Evolutionary conservation across 495 filamentous ascomycete species (phyloP), one percentile per base, ranked within the genome.

Genomic region (Hypoxylon subgilvum): DNA sequence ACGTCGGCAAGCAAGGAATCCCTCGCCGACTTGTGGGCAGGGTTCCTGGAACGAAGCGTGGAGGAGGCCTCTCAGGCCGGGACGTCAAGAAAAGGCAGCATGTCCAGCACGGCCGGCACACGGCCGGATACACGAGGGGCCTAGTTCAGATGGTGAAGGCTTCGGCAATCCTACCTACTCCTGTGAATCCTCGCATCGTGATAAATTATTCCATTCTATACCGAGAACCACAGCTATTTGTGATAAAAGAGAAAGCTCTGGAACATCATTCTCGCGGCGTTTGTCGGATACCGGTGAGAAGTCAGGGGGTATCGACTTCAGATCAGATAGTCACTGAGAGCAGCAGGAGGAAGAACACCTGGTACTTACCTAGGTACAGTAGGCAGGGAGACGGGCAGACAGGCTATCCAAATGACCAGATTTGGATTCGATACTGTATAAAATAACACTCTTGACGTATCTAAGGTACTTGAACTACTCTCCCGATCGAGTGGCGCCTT

Each of bases 1-100:
- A 62, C 71, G 0, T 66, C 67, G 2, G 61, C 66, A 0, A 68
- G 54, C 7, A 90, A 85, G 68, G 92, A 96, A 73, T 88, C 86
- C 5, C 74, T 96, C 23, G 90, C 92, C 7, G 91, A 96, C 59
- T 73, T 96, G n/a, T 96, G 91, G 92, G 88, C 87, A 8, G 88
- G 88, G 30, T 96, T 96, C 69, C 72, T 96, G 8, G 90, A 96
- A 66, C 79, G 90, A 51, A 91, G 93, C 72, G 89, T 89, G 6
- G 81, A 86, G 49, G 85, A 88, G 58, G 83, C 57, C 14, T 66
- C 61, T 30, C 57, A 38, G 28, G 38, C 17, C 18, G 52, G 18
- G 17, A 55, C 42, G 42, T 72, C 70, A 25, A 61, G 78, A 39
- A 77, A 81, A 53, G 75, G 72, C 31, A 79, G 76, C 55, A 62